Evolutionary conservation across 441 rosid genomes (phyloP).

Genomic region (Gossypium davidsonii): DNA sequence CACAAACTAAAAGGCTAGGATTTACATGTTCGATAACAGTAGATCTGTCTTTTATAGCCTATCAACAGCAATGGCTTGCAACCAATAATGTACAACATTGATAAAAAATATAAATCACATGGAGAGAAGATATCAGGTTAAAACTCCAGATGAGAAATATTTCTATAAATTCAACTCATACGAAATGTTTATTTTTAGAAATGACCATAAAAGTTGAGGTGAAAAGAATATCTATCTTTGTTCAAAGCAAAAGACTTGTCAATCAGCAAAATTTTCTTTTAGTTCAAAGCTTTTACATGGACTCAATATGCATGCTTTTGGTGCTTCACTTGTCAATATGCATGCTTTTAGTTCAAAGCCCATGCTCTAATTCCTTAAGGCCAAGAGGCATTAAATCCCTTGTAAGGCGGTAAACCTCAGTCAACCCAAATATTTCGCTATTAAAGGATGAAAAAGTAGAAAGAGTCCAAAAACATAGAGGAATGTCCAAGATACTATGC

Average conservation of each 20-base stretch:
- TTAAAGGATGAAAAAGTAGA: neutral
- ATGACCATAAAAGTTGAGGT: neutral
- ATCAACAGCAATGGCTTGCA: neutral
- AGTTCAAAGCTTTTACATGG: neutral
- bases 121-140: neutral
- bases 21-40: neutral
- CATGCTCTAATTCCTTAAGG: neutral
- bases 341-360: neutral
- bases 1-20: neutral
- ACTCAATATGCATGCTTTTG: neutral
- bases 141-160: neutral
- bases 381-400: constrained; percentile 6
- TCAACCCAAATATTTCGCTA: neutral
- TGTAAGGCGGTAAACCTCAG: neutral
- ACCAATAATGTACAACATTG: neutral
- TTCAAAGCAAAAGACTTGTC: neutral
- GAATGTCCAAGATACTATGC: neutral
- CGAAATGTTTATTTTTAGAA: neutral
- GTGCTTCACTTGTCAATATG: neutral
- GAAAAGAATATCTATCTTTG: neutral
- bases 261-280: constrained; percentile 2
- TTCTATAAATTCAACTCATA: neutral
- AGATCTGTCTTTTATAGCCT: neutral
- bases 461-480: neutral
- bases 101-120: neutral